Base-by-base conservation (phyloP, 106 monocot species). In the Phalaenopsis equestris region DNA sequence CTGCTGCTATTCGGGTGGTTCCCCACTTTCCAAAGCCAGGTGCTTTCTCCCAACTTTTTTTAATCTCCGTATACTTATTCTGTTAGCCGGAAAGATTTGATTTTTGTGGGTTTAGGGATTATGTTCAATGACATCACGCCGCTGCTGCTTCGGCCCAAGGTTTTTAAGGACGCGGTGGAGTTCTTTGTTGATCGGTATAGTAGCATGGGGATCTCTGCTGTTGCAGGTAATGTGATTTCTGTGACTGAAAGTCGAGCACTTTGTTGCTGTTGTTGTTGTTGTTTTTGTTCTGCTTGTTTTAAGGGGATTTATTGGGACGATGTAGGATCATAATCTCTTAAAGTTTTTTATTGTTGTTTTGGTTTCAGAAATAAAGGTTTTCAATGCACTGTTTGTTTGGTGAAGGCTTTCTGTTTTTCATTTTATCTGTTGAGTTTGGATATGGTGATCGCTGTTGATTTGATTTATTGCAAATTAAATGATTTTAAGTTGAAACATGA, bases 1-100 rank as follows among this genome's bases (percentile, higher is more conserved):
- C 90, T 5, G 87, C 83, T 5, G 84, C 97, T 81, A 97, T 97
- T 73, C 81, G 97, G 6, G 97, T 97, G 18, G 94, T 97, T 39
- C 97, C 97, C 3, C 80, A 97, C 86, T 94, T 97, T 80, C 97
- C 97, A 39, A 94, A 97, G 80, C 97, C 90, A 83, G 97, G 97
- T 94, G 5, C 48, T 57, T 42, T 41, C 49, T 73, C 72, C 41
- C 37, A 2, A 15, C 38, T 30, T 75, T 58, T 81, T 41, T 42
- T 80, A 3, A 38, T 84, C 12, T 46, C 58, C 30, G 30, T 30
- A 30, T 55, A n/a, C 19, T 14, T 41, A 18, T 78, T 58, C 1
- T 15, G 11, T 61, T 21, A 55, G 37, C 15, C 41, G 80, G 52
- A 39, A 64, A 58, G 12, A 77, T 15, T 55, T 77, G 83, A 23